Base-by-base conservation (phyloP, 139 green algal species). In the Pycnococcus provasolii region DNA sequence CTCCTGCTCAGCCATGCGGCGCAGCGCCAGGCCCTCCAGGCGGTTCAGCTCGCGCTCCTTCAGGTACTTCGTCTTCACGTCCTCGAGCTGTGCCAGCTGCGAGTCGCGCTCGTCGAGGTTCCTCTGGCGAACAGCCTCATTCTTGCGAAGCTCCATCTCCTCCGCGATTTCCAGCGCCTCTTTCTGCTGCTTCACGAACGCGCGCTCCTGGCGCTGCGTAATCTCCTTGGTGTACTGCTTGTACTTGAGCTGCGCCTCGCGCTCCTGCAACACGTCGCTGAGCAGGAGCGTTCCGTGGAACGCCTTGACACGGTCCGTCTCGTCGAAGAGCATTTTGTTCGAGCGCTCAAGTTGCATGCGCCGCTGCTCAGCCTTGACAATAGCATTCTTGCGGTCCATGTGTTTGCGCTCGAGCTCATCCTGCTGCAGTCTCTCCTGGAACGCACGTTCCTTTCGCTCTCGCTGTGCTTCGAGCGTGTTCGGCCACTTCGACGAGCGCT, bases 311-410 rank as follows among this genome's bases (percentile, higher is more conserved):
- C 73, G 60, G 66, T 91, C 85, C 2, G 79, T 85, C 4, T 87
- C 73, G 41, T 89, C 82, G 64, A 84, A 88, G 11, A 91, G 73
- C 67, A 88, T 86, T 58, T 87, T 88, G 66, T 91, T 91, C 2
- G 84, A 84, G 3, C 80, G 73, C 72, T 88, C 80, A 26, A 89
- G 82, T 51, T 83, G 75, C 55, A 80, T 51, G 2, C 79, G 69
- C 0, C 85, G 76, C 13, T 78, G 51, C 60, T 87, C 84, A 4
- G 81, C 77, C 0, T 64, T 60, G 4, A 84, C 46, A 45, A 77
- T 65, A 0, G 84, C 82, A 52, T 88, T 79, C 45, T 59, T 47
- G 3, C 62, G 60, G 66, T 90, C 84, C 3, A 79, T 64, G 79
- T 89, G 73, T 11, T 55, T 55, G 9, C 48, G 48, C 48, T 55